These are phyloP conservation scores for Lodderomyces parapsilosis DNA, from an alignment of 1,139 yeast genomes.

Conservation along the genomic window DNA sequence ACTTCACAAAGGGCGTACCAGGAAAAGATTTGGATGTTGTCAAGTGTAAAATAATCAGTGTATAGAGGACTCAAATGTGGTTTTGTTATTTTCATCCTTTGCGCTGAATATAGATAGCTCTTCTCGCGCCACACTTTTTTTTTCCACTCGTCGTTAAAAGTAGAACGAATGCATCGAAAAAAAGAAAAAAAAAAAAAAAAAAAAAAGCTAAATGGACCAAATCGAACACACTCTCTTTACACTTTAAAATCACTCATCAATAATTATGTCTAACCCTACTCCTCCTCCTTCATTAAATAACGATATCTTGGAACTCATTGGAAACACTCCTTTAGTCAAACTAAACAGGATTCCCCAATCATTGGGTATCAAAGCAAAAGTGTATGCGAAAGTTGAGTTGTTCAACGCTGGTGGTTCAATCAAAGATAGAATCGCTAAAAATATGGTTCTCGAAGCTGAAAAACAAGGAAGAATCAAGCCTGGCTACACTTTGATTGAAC, in stretches of 20 bases:
- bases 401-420: conserved; percentile 74
- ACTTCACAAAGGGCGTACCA: conserved; percentile 84
- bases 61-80: too few relatives aligned
- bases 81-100: too few relatives aligned
- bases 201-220: not conserved
- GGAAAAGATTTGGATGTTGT: conserved; percentile 73
- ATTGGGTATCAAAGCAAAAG: conserved; percentile 64
- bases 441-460: conserved; percentile 84
- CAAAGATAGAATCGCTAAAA: conserved; percentile 62
- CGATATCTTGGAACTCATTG: conserved; percentile 62
- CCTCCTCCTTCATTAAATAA: conserved; percentile 36
- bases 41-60: conserved; percentile 60
- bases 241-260: not conserved
- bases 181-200: conserved; percentile 5
- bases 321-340: conserved; percentile 79
- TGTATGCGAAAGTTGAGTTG: conserved; percentile 61
- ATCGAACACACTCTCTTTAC: not conserved
- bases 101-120: not conserved
- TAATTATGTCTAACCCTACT: conserved; percentile 8
- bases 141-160: too few relatives aligned
- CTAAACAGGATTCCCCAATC: conserved; percentile 77
- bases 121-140: conserved; percentile 4
- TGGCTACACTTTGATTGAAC: conserved; percentile 83
- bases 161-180: not conserved
- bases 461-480: conserved; percentile 77